Evolutionary conservation across 73 alveolate species (phyloP).

Genomic region (Tetrahymena elliotti): DNA sequence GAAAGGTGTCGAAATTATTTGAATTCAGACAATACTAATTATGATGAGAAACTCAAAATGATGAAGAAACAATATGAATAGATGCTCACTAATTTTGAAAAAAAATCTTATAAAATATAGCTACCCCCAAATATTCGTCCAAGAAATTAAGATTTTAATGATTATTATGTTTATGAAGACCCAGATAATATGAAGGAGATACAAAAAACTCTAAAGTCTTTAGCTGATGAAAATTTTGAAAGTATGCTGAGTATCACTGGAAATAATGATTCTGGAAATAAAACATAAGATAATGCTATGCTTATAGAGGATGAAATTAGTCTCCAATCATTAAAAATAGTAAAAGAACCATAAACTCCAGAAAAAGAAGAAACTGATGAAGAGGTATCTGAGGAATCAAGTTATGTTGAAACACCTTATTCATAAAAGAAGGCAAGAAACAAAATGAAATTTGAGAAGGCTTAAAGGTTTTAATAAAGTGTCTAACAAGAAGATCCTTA

Average conservation of each 20-base stretch:
- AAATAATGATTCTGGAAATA: not conserved
- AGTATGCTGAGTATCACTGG: not conserved
- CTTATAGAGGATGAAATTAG: not conserved
- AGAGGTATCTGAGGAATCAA: not conserved
- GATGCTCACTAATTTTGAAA: not conserved
- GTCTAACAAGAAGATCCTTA: not conserved
- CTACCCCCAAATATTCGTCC: not conserved
- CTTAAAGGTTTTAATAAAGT: not conserved
- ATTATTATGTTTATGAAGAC: not conserved
- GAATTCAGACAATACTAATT: not conserved
- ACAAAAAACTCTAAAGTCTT: not conserved
- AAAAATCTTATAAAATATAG: not conserved
- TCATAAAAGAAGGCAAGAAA: not conserved
- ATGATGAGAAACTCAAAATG: not conserved
- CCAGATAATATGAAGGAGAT: not conserved
- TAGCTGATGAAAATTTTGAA: not conserved
- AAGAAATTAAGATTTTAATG: not conserved
- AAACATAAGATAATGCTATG: not conserved
- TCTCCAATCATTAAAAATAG: not conserved
- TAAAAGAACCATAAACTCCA: not conserved
- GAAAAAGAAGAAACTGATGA: not conserved
- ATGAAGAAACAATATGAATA: not conserved
- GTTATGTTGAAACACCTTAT: not conserved
- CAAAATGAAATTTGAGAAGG: not conserved
- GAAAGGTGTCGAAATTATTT: not conserved